phyloP scores from a whole-genome alignment of 805 yeast genomes.

The Saturnispora serradocipensis region DNA sequence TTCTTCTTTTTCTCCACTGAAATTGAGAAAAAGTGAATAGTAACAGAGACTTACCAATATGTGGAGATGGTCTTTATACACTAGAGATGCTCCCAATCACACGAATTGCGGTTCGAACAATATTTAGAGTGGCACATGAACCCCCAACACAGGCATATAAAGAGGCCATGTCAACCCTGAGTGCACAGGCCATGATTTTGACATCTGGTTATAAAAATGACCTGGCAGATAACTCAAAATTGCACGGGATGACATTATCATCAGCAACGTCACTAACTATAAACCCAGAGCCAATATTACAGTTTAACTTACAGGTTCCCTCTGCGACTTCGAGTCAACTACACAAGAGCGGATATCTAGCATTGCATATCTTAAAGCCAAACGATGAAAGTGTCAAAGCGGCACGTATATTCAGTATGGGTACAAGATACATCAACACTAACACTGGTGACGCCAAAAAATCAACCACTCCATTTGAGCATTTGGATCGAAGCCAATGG shows the following conservation, averaged over 20 bases:
- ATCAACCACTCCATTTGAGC: slow-evolving; percentile 46
- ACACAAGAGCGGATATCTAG: slow-evolving; percentile 50
- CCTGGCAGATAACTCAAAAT: slow-evolving; percentile 15
- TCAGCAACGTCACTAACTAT: slow-evolving; percentile 79
- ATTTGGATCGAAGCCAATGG: slow-evolving; percentile 31
- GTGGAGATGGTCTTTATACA: background rate
- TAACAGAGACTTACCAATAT: background rate
- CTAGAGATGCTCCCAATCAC: background rate
- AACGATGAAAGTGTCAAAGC: slow-evolving; percentile 41
- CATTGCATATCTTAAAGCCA: slow-evolving; percentile 71
- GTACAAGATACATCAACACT: slow-evolving; percentile 40
- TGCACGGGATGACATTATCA: slow-evolving; percentile 76
- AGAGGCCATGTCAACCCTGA: slow-evolving; percentile 29
- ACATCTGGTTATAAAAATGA: slow-evolving; percentile 36
- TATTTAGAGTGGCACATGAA: slow-evolving; percentile 14
- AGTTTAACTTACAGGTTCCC: slow-evolving; percentile 81
- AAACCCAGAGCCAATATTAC: slow-evolving; percentile 66
- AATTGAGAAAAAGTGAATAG: background rate
- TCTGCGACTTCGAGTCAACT: slow-evolving; percentile 67
- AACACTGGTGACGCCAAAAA: slow-evolving; percentile 15
- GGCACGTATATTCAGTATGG: slow-evolving; percentile 57
- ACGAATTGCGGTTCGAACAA: background rate
- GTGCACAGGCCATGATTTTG: slow-evolving; percentile 45
- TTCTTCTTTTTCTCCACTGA: background rate
- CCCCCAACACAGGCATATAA: slow-evolving; percentile 23